Conservation (phyloP, 176 grass and related monocot species). For the Poa pratensis region DNA sequence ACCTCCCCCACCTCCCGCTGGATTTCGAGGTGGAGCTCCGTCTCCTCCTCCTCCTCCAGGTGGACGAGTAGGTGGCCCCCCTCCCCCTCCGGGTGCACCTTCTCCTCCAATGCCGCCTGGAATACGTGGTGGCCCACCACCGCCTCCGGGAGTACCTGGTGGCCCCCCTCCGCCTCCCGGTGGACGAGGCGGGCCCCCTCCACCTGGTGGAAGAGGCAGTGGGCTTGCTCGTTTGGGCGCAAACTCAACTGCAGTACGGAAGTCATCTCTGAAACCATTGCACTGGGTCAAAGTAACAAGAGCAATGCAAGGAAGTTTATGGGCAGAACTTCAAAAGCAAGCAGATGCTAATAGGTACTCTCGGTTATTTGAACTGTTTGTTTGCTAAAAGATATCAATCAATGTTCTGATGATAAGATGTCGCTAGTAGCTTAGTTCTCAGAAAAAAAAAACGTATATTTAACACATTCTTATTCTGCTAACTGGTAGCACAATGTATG, state of each 20-base stretch:
- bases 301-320: conserved; percentile 90
- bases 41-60: conserved; percentile 64
- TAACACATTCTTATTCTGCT: conserved; percentile 31
- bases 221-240: conserved; percentile 59
- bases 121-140: conserved; percentile 55
- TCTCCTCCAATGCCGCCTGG: conserved; percentile 57
- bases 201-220: conserved; percentile 67
- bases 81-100: conserved; percentile 49
- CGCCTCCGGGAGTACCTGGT: conserved; percentile 54
- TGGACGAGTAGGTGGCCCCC: conserved; percentile 39
- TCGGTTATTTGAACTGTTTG: conserved; percentile 22
- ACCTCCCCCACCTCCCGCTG: conserved; percentile 56
- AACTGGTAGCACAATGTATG: conserved; percentile 44
- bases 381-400: conserved; percentile 33
- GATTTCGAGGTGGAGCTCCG: conserved; percentile 50
- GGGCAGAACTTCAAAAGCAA: conserved; percentile 92
- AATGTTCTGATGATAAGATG: not conserved
- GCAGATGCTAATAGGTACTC: conserved; percentile 72
- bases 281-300: conserved; percentile 96
- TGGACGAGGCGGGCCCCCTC: conserved; percentile 53
- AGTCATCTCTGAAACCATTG: conserved; percentile 84
- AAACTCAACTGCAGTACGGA: conserved; percentile 43
- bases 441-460: not conserved
- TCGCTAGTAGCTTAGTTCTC: conserved; percentile 4
- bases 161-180: conserved; percentile 70